phyloP scores from a whole-genome alignment of 495 filamentous ascomycete genomes.

The Daldinia vernicosa region DNA sequence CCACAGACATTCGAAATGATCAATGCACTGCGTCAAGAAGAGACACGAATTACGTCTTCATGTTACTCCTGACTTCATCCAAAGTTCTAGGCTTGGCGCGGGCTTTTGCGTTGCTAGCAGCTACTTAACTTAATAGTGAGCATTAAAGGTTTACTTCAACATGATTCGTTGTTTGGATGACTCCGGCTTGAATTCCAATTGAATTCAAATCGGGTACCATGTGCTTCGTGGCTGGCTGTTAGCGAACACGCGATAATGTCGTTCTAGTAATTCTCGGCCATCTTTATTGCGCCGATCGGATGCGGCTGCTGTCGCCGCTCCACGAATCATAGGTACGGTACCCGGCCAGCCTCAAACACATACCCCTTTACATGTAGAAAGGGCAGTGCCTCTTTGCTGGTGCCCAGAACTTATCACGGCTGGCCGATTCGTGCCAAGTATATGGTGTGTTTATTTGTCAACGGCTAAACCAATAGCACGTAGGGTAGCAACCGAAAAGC shows the following conservation, averaged over 20 bases:
- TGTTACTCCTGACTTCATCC: constrained; percentile 23
- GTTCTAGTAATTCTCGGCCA: constrained; percentile 33
- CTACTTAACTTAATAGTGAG: constrained; percentile 16
- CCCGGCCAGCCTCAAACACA: not conserved
- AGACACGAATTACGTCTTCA: constrained; percentile 21
- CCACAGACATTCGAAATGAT: not conserved
- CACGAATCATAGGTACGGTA: constrained; percentile 23
- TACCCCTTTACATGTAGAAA: not conserved
- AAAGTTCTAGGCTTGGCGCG: constrained; percentile 10
- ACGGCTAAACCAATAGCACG: constrained; percentile 28
- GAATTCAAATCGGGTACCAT: not conserved
- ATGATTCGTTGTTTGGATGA: constrained; percentile 12
- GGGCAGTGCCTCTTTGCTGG: constrained; percentile 12
- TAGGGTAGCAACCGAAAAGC: constrained; percentile 6
- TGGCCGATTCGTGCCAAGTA: constrained; percentile 27
- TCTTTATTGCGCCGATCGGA: constrained; percentile 36
- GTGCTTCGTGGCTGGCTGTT: constrained; percentile 11
- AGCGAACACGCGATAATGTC: constrained; percentile 16
- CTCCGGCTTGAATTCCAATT: not conserved
- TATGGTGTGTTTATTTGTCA: constrained; percentile 33
- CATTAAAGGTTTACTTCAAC: not conserved
- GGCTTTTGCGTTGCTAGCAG: not conserved
- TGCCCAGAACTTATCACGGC: constrained; percentile 13
- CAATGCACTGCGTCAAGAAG: constrained; percentile 8
- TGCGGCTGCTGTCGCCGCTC: constrained; percentile 15